phyloP scores from a whole-genome alignment of 495 filamentous ascomycete species.

The Penicillium tannophilum region DNA sequence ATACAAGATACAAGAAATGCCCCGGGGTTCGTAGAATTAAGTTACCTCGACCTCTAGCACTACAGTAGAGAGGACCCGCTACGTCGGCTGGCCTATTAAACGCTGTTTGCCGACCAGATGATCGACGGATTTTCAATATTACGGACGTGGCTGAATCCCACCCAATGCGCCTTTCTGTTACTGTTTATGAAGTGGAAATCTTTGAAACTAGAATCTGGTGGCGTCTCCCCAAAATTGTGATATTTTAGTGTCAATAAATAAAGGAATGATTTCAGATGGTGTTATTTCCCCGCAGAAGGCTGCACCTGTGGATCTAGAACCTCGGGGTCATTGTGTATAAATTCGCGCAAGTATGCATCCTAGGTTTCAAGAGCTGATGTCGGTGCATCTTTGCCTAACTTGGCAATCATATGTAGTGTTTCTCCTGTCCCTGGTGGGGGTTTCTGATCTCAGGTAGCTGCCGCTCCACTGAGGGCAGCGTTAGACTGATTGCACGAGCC shows the following conservation, averaged over 20 bases:
- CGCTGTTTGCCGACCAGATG: not conserved
- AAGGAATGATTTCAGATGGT: not conserved
- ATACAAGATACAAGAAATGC: not conserved
- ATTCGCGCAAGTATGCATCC: not conserved
- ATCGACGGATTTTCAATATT: not conserved
- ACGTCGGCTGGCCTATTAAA: not conserved
- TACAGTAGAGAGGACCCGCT: not conserved
- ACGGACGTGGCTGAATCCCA: not conserved
- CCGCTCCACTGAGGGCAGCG: too few relatives aligned
- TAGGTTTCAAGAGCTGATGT: not conserved
- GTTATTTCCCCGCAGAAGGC: not conserved
- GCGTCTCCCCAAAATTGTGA: not conserved
- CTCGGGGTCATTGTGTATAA: too few relatives aligned
- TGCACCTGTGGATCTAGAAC: not conserved
- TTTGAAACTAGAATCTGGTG: constrained; percentile 2
- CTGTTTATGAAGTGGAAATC: not conserved
- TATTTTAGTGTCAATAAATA: not conserved
- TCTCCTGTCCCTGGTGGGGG: too few relatives aligned
- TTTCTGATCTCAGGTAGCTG: too few relatives aligned
- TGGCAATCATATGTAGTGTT: not conserved
- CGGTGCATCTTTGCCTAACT: not conserved
- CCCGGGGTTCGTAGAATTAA: not conserved
- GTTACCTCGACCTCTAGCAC: not conserved
- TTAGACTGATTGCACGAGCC: too few relatives aligned
- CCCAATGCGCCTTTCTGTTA: not conserved